phyloP scores from a whole-genome alignment of 257 asterid species.

The Osmanthus fragrans region DNA sequence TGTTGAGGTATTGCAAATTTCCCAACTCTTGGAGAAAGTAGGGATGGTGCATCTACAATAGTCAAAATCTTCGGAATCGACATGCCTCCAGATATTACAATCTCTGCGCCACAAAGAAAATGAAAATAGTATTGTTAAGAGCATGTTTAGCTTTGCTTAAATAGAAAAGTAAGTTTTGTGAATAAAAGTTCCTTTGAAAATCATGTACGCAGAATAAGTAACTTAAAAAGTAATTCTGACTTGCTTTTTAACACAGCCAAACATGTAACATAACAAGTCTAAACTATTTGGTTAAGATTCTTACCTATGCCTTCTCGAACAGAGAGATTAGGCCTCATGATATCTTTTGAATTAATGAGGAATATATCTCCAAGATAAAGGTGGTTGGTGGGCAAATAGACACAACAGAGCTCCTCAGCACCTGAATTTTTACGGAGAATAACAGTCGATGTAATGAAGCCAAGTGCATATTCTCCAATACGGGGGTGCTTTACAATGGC shows the following conservation, averaged over 20 bases:
- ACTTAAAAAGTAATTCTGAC: neutral
- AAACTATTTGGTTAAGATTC: neutral
- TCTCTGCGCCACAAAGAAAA: slow-evolving; percentile 46
- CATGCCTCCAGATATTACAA: slow-evolving; percentile 81
- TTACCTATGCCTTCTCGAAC: slow-evolving; percentile 87
- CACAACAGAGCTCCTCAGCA: slow-evolving; percentile 78
- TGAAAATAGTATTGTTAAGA: neutral
- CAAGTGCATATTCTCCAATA: slow-evolving; percentile 75
- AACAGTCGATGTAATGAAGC: slow-evolving; percentile 71
- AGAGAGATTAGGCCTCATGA: slow-evolving; percentile 74
- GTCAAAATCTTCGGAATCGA: slow-evolving; percentile 68
- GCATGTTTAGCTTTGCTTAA: neutral
- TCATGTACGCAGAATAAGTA: neutral
- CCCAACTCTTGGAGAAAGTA: slow-evolving; percentile 62
- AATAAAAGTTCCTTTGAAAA: neutral
- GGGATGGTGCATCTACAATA: slow-evolving; percentile 45
- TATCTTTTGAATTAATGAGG: slow-evolving; percentile 69
- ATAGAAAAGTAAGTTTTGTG: neutral
- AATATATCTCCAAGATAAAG: slow-evolving; percentile 86
- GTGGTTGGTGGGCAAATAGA: slow-evolving; percentile 83
- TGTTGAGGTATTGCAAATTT: slow-evolving; percentile 53
- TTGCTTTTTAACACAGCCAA: neutral
- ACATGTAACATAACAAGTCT: neutral
- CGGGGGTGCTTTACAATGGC: slow-evolving; percentile 81
- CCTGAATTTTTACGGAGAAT: slow-evolving; percentile 62